Percentiles rank a stretch among this genome's conserved stretches.
phyloP scores from a whole-genome alignment of 192 early-diverging fungal genomes.

The Chytriomyces sp. region DNA sequence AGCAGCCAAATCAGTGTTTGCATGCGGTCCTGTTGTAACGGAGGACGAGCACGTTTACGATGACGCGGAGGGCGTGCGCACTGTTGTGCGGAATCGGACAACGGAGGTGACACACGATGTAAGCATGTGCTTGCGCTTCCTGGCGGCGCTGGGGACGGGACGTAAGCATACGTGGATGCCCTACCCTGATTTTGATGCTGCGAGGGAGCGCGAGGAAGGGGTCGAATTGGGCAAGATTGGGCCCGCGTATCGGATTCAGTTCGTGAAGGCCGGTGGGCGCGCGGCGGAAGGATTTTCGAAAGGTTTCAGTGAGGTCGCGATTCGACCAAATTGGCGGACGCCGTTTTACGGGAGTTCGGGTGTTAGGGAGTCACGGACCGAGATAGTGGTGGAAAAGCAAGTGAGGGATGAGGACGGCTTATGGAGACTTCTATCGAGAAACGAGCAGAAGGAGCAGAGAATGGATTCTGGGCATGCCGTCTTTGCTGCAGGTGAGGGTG shows the following conservation, averaged over 20 bases:
- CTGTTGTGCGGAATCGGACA: not conserved
- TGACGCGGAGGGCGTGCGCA: not conserved
- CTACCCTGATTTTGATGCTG: not conserved
- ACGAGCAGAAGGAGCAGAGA: not conserved
- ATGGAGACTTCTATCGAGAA: not conserved
- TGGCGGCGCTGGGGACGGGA: not conserved
- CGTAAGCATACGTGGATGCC: slow-evolving; percentile 11
- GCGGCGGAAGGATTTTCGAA: not conserved
- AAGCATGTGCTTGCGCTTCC: not conserved
- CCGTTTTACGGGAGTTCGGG: not conserved
- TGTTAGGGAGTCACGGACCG: not conserved
- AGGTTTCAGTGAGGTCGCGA: not conserved
- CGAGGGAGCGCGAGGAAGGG: not conserved
- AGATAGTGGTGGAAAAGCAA: not conserved
- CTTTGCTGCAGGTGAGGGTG: not conserved
- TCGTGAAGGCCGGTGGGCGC: not conserved
- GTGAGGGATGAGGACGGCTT: not conserved
- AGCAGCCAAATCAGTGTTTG: not conserved
- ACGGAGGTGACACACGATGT: not conserved
- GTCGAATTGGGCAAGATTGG: not conserved
- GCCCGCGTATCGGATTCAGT: not conserved
- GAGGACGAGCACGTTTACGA: not conserved
- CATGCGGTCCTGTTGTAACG: not conserved
- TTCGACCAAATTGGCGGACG: not conserved
- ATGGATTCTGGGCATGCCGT: not conserved